Evolutionary conservation across 2,329 filamentous ascomycete species (phyloP), one percentile per base, ranked within the genome.

Genomic region (Grosmannia penicillata): DNA sequence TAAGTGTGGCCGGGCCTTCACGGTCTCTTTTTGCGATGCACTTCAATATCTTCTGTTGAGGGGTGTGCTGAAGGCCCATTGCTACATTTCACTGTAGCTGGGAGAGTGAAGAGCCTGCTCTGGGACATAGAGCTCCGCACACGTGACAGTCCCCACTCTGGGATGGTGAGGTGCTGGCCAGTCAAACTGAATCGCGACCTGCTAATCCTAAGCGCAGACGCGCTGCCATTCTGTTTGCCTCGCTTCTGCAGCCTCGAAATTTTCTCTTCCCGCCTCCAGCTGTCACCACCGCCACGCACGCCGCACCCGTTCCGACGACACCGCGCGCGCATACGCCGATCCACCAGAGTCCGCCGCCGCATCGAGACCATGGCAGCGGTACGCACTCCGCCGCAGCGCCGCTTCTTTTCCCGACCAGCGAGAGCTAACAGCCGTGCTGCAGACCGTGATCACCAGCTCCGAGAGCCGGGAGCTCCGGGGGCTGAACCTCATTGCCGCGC

Each of bases 391-490:
- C 24, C 26, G 13, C 15, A 10, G 14, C 27, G 8, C 3, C 10
- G n/a, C 11, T 15, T n/a, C 6, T 15, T 13, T 27, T 27, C 3
- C 23, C 6, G 11, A 15, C 10, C 17, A 15, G 10, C 30, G n/a
- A 18, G 25, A 28, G 10, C n/a, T 18, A 24, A 24, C n/a, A n/a
- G 17, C 27, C 39, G 17, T 17, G 9, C 9, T 15, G 4, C 48
- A 75, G 70, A 69, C 68, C 48, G 66, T 76, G 45, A 63, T 75
- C 55, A 96, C 91, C 52, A 78, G 96, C 59, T 83, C 86, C 56
- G 89, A 96, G 70, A 82, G 76, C 61, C 94, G 91, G 64, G 89
- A 96, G 73, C 80, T 96, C 56, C 81, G 87, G 51, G 87, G 87
- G 47, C 78, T 98, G 55, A 96, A 94, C 62, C 81, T 98, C 62